These are phyloP conservation scores for Talaromyces sp. DNA, from an alignment of 2,329 filamentous ascomycete species.

Conservation along the genomic window DNA sequence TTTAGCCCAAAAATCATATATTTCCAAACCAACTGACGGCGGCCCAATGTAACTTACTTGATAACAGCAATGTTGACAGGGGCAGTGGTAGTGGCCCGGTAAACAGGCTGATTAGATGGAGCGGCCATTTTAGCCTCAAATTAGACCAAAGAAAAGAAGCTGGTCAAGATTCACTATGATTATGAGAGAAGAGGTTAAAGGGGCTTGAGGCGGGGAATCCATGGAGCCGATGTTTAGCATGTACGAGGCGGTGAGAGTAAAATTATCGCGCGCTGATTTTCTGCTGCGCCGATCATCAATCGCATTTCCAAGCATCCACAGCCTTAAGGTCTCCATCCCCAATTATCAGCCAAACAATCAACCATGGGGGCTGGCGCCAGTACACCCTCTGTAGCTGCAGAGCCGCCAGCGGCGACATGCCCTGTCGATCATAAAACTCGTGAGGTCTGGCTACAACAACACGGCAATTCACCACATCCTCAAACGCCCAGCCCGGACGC, in stretches of 20 bases:
- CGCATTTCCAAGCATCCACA: slow-evolving; percentile 16
- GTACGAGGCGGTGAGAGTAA: slow-evolving; percentile 25
- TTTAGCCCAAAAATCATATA: slow-evolving; percentile 10
- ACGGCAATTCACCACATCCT: slow-evolving; percentile 41
- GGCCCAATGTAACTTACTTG: slow-evolving; percentile 63
- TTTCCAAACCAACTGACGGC: slow-evolving; percentile 9
- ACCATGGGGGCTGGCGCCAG: slow-evolving; percentile 44
- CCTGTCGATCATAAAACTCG: slow-evolving; percentile 90
- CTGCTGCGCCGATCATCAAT: slow-evolving; percentile 20
- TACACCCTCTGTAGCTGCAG: slow-evolving; percentile 32
- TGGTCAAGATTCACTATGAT: background rate
- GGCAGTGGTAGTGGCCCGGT: slow-evolving; percentile 92
- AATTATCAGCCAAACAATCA: background rate
- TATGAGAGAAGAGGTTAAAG: slow-evolving; percentile 10
- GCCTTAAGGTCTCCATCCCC: slow-evolving; percentile 8
- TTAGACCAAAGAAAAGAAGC: slow-evolving; percentile 2
- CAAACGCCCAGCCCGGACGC: slow-evolving; percentile 28
- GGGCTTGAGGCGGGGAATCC: slow-evolving; percentile 9
- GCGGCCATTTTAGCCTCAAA: slow-evolving; percentile 33
- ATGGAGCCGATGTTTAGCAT: slow-evolving; percentile 14
- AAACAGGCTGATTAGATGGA: slow-evolving; percentile 57
- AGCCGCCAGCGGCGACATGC: slow-evolving; percentile 57
- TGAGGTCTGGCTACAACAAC: slow-evolving; percentile 76
- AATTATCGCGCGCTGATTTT: slow-evolving; percentile 23
- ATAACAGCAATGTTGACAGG: slow-evolving; percentile 98